Evolutionary conservation across 2,329 filamentous ascomycete genomes (phyloP).

Genomic region (Nothophoma quercina): DNA sequence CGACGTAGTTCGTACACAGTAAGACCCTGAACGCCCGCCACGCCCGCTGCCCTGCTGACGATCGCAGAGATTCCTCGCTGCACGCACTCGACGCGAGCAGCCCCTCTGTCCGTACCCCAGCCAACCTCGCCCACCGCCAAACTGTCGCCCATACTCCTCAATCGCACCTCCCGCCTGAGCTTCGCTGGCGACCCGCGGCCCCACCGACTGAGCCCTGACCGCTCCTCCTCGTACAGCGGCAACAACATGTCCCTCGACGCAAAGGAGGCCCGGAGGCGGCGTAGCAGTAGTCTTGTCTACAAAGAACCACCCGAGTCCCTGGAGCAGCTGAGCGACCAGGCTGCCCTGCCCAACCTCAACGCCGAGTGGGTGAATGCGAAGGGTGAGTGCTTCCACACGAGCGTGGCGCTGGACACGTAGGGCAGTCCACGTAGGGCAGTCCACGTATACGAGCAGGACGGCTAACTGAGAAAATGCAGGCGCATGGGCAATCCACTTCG

Average conservation of each 20-base stretch:
- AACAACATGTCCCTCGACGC: conserved; percentile 48
- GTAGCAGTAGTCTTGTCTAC: conserved; percentile 98
- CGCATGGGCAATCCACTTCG: conserved; percentile 96
- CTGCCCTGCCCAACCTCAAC: conserved; percentile 92
- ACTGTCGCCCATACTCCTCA: conserved; percentile 90
- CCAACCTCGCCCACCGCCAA: conserved; percentile 75
- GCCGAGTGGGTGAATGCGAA: conserved; percentile 99
- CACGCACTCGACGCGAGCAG: conserved; percentile 3
- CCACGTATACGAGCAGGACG: neutral
- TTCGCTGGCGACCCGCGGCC: conserved; percentile 81
- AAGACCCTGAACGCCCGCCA: conserved; percentile 34
- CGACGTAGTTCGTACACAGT: conserved; percentile 22
- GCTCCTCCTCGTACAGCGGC: conserved; percentile 23
- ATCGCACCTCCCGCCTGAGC: conserved; percentile 78
- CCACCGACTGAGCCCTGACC: conserved; percentile 40
- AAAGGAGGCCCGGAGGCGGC: conserved; percentile 78
- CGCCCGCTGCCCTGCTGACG: conserved; percentile 6
- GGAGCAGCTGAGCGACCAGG: conserved; percentile 97
- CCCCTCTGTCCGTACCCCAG: neutral
- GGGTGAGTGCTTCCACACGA: conserved; percentile 66
- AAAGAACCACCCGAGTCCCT: conserved; percentile 95
- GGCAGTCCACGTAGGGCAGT: neutral
- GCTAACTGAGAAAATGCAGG: conserved; percentile 61
- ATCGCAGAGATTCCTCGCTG: conserved; percentile 19
- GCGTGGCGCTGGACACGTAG: neutral